phyloP scores from a whole-genome alignment of 176 grass and related monocot genomes.

The Oryza officinalis region DNA sequence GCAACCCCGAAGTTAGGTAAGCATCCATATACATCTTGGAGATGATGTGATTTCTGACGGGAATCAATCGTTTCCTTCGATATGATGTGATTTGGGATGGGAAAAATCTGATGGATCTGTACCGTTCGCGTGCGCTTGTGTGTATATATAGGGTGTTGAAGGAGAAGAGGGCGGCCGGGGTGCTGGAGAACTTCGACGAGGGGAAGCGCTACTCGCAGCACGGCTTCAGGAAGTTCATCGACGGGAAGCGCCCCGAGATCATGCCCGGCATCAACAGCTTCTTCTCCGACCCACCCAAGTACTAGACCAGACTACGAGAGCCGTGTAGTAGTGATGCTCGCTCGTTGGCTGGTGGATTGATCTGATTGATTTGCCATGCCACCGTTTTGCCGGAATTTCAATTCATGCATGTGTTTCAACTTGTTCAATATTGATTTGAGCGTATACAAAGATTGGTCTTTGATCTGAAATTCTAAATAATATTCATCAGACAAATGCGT shows the following conservation, averaged over 20 bases:
- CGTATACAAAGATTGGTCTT: not conserved
- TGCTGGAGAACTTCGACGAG: slow-evolving; percentile 66
- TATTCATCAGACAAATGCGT: not conserved
- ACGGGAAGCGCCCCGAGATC: slow-evolving; percentile 52
- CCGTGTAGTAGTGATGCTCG: fast-evolving
- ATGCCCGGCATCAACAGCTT: slow-evolving; percentile 56
- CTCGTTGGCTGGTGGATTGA: not conserved
- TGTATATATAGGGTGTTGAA: slow-evolving; percentile 73
- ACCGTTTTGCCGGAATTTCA: not conserved
- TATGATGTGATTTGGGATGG: too few relatives aligned
- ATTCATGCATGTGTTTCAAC: not conserved
- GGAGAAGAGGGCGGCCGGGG: slow-evolving; percentile 56
- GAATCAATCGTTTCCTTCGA: not conserved
- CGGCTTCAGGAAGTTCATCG: slow-evolving; percentile 49
- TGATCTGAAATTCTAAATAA: not conserved
- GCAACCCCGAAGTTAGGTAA: slow-evolving; percentile 59
- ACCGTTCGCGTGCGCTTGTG: too few relatives aligned
- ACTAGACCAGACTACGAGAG: not conserved
- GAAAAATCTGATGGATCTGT: too few relatives aligned
- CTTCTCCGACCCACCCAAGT: slow-evolving; percentile 47
- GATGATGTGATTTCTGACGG: not conserved
- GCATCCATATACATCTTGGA: not conserved
- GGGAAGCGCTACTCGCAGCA: slow-evolving; percentile 53
- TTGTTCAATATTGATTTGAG: not conserved
- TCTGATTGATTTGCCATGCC: too few relatives aligned